A percentile compares a stretch with the other conserved stretches of the same genome.
Evolutionary conservation across 2,329 filamentous ascomycete genomes (phyloP).

Genomic region (Gnomoniopsis smithogilvyi): DNA sequence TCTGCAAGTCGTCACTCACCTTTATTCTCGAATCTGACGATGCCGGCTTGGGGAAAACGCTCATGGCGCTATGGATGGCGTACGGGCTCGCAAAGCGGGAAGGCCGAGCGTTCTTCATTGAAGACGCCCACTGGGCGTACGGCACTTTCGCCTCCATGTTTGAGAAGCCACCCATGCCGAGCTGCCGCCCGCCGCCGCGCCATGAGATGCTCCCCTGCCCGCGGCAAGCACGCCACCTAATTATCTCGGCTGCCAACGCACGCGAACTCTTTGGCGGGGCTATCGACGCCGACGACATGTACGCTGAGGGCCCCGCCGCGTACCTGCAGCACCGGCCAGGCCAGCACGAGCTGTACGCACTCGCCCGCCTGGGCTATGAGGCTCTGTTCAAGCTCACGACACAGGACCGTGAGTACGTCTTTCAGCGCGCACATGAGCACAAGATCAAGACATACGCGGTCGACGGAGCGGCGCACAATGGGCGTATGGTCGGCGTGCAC

Average conservation of each 20-base stretch:
- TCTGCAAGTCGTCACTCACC: constrained; percentile 71
- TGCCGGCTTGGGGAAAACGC: constrained; percentile 71
- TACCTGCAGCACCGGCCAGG: constrained; percentile 47
- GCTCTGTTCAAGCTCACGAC: constrained; percentile 67
- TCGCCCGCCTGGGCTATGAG: constrained; percentile 69
- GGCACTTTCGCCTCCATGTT: constrained; percentile 74
- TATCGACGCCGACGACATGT: constrained; percentile 34
- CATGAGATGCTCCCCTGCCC: constrained; percentile 80
- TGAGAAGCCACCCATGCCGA: constrained; percentile 58
- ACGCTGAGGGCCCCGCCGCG: constrained; percentile 47
- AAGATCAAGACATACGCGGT: constrained; percentile 41
- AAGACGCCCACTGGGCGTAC: constrained; percentile 81
- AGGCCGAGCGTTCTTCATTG: constrained; percentile 75
- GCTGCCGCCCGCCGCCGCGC: constrained; percentile 68
- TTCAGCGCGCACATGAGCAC: constrained; percentile 55
- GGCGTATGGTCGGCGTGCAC: constrained; percentile 67
- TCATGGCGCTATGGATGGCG: constrained; percentile 80
- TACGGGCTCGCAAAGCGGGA: constrained; percentile 77
- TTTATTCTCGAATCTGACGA: constrained; percentile 73
- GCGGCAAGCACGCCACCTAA: constrained; percentile 68
- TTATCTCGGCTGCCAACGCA: constrained; percentile 69
- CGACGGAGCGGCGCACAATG: constrained; percentile 42
- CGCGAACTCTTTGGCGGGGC: constrained; percentile 57
- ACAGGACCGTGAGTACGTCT: constrained; percentile 65
- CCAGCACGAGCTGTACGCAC: constrained; percentile 61